Base-by-base conservation (phyloP, 331 rosid genomes). In the Rosa hybrid region DNA sequence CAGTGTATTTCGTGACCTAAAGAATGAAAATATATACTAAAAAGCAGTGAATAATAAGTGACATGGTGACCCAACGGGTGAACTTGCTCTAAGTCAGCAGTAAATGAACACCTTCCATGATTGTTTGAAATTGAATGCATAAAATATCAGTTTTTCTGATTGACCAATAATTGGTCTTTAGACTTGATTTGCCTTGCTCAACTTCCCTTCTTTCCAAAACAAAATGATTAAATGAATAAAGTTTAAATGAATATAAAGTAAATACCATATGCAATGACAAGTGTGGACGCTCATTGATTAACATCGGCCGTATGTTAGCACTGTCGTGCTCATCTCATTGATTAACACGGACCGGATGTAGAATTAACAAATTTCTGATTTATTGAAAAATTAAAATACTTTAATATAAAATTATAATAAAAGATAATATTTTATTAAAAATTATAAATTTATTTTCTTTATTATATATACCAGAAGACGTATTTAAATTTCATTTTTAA, bases 141-240 rank as follows among this genome's bases (percentile, higher is more conserved):
- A 57, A 17, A 18, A 17, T 62, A 76, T 46, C 45, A 25, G 44
- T 12, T 72, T 72, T 46, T 80, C 8, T 12, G 27, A 67, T 81
- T 81, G 76, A 67, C 80, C 25, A 12, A 3, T 64, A 50, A 34
- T 76, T 76, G n/a, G 30, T 64, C 68, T 27, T 80, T 17, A 23
- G 74, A 68, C 14, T 25, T 42, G 16, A 49, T 49, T 46, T 39
- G 44, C 27, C 79, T 62, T 62, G 46, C 45, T 5, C 4, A 25
- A 59, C 53, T 75, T 44, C 2, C 70, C 23, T 42, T 75, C 78
- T 75, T 57, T 57, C 30, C 64, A 7, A 53, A 16, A 53, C 39
- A 34, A 34, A 34, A 34, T 34, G 39, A 34, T 34, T 34, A 51
- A 51, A 51, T 14, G 3, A 39, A 6, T 2, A 12, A 5, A 27